Base-by-base conservation (phyloP, 192 early-diverging fungal species). In the Rhizophlyctis rosea region DNA sequence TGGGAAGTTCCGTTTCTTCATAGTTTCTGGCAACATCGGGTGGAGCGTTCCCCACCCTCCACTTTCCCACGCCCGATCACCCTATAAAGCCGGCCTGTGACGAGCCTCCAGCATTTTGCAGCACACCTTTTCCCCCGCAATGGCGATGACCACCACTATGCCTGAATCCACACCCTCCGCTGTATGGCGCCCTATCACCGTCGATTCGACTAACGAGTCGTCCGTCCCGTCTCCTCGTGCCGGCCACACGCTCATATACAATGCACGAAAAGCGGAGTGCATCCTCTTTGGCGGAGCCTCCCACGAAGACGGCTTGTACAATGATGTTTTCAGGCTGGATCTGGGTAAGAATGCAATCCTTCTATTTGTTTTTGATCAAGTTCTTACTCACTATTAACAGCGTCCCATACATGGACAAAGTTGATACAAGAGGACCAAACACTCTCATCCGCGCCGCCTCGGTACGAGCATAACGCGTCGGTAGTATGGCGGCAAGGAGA, bases 201-300 rank as follows among this genome's bases (percentile, higher is more conserved):
- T n/a, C n/a, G n/a, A n/a, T n/a, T n/a, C n/a, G n/a, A n/a, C n/a
- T n/a, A n/a, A n/a, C n/a, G n/a, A n/a, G n/a, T n/a, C n/a, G n/a
- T n/a, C n/a, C n/a, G n/a, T n/a, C n/a, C 75, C 75, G 4, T 76
- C 75, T 14, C 75, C 75, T 14, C 49, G 75, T 23, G 55, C 57
- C 14, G 75, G 75, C 3, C 65, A 67, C 59, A 67, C 75, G 3
- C 55, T 72, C 24, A 50, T 61, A 3, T 61, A 25, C 58, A 32
- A 53, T 47, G 49, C 67, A 7, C 11, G 3, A 31, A 14, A 28
- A 7, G 30, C 31, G 5, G 36, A 34, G 18, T 70, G 67, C 57
- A 21, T 74, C 2, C 32, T 76, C 13, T 76, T 76, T 56, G 75
- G 66, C 4, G 75, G 75, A 5, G 75, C 75, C 3, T 69, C 60